These are phyloP conservation scores for Barnettozyma sucrosica DNA, from an alignment of 805 yeast species.

Conservation along the genomic window DNA sequence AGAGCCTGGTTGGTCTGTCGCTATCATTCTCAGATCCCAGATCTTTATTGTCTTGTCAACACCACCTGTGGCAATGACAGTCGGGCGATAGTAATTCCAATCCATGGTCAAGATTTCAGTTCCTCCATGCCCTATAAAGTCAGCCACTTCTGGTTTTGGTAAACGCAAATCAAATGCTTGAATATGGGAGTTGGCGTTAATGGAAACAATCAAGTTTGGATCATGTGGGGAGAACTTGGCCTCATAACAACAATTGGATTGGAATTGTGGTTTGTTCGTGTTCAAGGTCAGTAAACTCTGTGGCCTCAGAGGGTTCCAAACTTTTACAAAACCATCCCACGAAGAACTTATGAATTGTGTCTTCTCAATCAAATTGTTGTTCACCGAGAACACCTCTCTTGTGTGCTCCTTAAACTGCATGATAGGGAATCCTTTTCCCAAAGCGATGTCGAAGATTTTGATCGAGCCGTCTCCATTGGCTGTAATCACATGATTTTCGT, in stretches of 20 bases:
- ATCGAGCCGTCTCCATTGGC: constrained; percentile 91
- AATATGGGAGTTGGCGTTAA: constrained; percentile 67
- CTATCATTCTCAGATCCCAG: constrained; percentile 82
- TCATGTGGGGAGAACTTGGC: constrained; percentile 83
- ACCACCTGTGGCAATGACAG: constrained; percentile 83
- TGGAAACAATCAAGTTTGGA: constrained; percentile 60
- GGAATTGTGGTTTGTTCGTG: constrained; percentile 26
- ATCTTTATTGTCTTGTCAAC: constrained; percentile 78
- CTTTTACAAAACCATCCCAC: constrained; percentile 87
- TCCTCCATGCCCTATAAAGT: constrained; percentile 70
- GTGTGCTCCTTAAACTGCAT: constrained; percentile 73
- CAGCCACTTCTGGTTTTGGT: constrained; percentile 51
- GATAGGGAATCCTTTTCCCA: constrained; percentile 58
- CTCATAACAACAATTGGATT: constrained; percentile 64
- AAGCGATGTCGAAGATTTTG: constrained; percentile 70
- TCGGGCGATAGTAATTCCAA: constrained; percentile 83
- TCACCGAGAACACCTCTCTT: constrained; percentile 65
- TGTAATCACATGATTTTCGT: constrained; percentile 77
- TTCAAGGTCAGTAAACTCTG: constrained; percentile 53
- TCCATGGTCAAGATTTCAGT: constrained; percentile 77
- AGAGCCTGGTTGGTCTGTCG: constrained; percentile 29
- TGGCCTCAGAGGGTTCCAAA: constrained; percentile 64
- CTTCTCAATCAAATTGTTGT: constrained; percentile 71
- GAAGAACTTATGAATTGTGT: constrained; percentile 67
- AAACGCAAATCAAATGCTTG: constrained; percentile 80